Evolutionary conservation across 83 land plant species (phyloP).

Genomic region (Picea mariana): DNA sequence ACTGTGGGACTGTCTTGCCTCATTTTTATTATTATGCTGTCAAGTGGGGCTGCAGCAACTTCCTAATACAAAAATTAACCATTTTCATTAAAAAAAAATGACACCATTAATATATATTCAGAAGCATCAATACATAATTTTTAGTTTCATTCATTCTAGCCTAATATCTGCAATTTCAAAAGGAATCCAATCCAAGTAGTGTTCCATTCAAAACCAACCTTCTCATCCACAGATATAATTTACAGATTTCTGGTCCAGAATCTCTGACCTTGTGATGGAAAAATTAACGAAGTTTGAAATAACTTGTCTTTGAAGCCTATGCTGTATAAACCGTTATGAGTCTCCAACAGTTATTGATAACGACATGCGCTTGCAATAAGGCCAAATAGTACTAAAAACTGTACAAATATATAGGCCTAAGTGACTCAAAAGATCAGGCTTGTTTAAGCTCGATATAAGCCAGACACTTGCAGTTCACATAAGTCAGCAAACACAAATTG

Average conservation of each 20-base stretch:
- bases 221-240: constrained; percentile 15
- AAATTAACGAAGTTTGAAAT: neutral
- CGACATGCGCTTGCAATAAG: neutral
- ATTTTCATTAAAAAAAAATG: no score
- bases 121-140: neutral
- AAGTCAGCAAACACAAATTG: constrained; percentile 12
- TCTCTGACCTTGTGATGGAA: constrained; percentile 4
- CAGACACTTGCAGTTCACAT: constrained; percentile 12
- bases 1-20: no score
- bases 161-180: neutral
- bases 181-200: neutral
- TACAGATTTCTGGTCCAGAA: constrained; percentile 15
- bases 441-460: neutral
- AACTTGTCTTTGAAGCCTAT: constrained; percentile 10
- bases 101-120: neutral
- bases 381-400: neutral
- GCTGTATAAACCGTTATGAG: neutral
- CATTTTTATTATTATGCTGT: no score
- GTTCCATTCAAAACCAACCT: neutral
- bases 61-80: no score
- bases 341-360: constrained; percentile 1
- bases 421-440: neutral
- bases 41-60: no score
- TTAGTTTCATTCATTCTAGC: neutral
- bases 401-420: constrained; percentile 8